Percentiles rank a stretch among this genome's conserved stretches.
Conservation (phyloP, 1,284 basidiomycete genomes). For the Boletus hoseneyae region DNA sequence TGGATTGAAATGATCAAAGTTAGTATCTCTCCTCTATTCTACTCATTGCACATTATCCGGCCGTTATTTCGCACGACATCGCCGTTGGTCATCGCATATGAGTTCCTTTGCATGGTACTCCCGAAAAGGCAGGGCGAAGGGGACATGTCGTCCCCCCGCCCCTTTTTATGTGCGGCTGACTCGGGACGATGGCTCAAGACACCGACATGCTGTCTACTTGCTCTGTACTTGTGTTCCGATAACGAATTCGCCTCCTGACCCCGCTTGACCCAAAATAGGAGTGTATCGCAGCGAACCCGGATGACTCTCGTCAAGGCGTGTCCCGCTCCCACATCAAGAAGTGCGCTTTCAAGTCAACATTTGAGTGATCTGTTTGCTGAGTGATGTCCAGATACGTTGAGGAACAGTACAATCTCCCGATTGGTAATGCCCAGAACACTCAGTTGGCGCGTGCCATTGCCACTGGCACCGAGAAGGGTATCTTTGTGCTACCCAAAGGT, state of each 20-base stretch:
- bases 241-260: conserved; percentile 21
- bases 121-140: conserved; percentile 47
- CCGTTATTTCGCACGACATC: conserved; percentile 6
- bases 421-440: conserved; percentile 73
- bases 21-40: conserved; percentile 15
- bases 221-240: conserved; percentile 6
- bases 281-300: conserved; percentile 72
- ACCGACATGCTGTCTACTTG: background rate
- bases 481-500: conserved; percentile 89
- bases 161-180: conserved; percentile 15
- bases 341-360: conserved; percentile 38
- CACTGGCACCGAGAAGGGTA: conserved; percentile 73
- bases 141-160: conserved; percentile 16
- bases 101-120: conserved; percentile 9
- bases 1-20: conserved; percentile 84
- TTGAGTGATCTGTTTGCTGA: conserved; percentile 14
- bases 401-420: conserved; percentile 73
- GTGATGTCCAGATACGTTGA: conserved; percentile 63
- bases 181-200: conserved; percentile 5
- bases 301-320: conserved; percentile 81
- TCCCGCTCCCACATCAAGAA: conserved; percentile 93
- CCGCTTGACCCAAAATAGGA: conserved; percentile 48
- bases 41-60: background rate
- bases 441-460: conserved; percentile 83
- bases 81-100: conserved; percentile 9